These are phyloP conservation scores for Lachancea quebecensis DNA, from an alignment of 805 yeast genomes.

Conservation along the genomic window DNA sequence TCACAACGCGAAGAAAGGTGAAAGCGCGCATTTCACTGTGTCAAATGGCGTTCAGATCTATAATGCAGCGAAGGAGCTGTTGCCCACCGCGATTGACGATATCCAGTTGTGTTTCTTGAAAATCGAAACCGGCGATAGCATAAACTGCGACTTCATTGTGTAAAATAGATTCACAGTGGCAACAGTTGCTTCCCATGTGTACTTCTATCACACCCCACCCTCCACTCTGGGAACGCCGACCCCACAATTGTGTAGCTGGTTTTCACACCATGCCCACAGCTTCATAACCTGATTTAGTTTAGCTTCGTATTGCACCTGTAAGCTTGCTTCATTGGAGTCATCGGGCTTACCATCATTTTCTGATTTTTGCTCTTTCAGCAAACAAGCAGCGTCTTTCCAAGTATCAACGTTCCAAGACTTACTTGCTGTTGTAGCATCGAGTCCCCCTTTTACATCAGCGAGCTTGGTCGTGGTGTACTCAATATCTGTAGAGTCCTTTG, in stretches of 20 bases:
- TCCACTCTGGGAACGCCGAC: conserved; percentile 34
- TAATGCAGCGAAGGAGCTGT: conserved; percentile 28
- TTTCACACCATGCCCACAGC: conserved; percentile 61
- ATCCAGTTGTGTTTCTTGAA: conserved; percentile 44
- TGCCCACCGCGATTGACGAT: conserved; percentile 33
- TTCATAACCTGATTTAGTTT: conserved; percentile 49
- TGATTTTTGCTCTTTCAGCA: conserved; percentile 5
- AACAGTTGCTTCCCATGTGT: background rate
- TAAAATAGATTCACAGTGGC: background rate
- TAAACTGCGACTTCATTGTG: conserved; percentile 33
- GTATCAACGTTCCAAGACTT: conserved; percentile 8
- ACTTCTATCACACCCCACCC: conserved; percentile 6
- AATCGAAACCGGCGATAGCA: conserved; percentile 46
- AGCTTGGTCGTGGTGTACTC: conserved; percentile 10
- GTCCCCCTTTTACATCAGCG: conserved; percentile 9
- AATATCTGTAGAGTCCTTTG: conserved; percentile 11
- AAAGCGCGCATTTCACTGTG: conserved; percentile 23
- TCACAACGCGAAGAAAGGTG: conserved; percentile 4
- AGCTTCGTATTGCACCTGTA: conserved; percentile 22
- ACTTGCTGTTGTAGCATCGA: conserved; percentile 4
- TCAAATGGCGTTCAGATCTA: conserved; percentile 33
- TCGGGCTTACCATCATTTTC: background rate
- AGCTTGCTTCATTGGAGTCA: conserved; percentile 2
- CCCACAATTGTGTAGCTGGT: conserved; percentile 36
- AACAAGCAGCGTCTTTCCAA: conserved; percentile 13